Percentiles rank a stretch among this genome's conserved stretches.
These are phyloP conservation scores for Populus alba DNA, from an alignment of 345 rosid species.

Conservation along the genomic window DNA sequence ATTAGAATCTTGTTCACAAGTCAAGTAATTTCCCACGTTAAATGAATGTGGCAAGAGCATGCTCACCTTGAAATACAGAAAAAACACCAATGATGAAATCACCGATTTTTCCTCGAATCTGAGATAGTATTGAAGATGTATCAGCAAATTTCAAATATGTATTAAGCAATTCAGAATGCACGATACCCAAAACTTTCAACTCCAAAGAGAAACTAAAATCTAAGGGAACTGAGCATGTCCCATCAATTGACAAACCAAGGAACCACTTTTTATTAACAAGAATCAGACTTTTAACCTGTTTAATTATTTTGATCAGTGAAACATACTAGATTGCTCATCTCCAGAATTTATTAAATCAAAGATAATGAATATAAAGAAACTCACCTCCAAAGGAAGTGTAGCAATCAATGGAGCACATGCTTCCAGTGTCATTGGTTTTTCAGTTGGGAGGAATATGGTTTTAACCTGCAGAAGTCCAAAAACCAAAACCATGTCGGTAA, in stretches of 20 bases:
- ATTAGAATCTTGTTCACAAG: not conserved
- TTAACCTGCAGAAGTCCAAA: conserved; percentile 58
- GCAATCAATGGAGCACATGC: conserved; percentile 92
- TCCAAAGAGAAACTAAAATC: not conserved
- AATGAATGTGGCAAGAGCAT: not conserved
- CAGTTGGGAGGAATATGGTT: conserved; percentile 68
- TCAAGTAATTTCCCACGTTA: not conserved
- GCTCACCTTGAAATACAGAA: conserved; percentile 76
- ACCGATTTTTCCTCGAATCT: conserved; percentile 81
- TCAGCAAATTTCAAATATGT: conserved; percentile 15
- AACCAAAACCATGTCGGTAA: conserved; percentile 3
- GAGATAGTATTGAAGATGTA: conserved; percentile 8
- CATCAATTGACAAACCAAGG: not conserved
- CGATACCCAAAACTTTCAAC: not conserved
- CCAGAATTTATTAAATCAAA: not conserved
- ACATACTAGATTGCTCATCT: not conserved
- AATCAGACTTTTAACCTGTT: not conserved
- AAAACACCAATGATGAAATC: conserved; percentile 74
- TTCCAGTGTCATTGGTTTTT: conserved; percentile 62
- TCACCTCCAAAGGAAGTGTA: conserved; percentile 91
- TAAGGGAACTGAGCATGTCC: not conserved
- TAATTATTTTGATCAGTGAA: not conserved
- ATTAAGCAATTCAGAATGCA: not conserved
- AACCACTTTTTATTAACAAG: not conserved
- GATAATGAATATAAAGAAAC: conserved; percentile 9